Evolutionary conservation across 768 basidiomycete genomes (phyloP).

Genomic region (Auricularia cornea): DNA sequence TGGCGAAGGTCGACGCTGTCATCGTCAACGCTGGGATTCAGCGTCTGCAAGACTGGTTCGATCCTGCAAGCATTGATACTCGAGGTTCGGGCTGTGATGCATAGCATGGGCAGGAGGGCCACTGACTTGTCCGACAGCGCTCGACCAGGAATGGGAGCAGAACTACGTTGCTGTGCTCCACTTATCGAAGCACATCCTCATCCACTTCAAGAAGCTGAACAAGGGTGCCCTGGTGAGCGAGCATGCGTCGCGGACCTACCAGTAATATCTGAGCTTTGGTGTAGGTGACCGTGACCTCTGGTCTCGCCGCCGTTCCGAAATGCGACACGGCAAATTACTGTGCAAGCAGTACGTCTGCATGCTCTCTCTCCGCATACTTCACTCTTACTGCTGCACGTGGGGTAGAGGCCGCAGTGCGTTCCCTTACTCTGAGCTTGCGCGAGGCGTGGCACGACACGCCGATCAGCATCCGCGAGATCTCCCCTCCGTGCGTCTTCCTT

Average conservation of each 20-base stretch:
- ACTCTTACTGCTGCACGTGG: background rate
- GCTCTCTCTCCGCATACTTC: background rate
- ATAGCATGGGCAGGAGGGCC: no score
- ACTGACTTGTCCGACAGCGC: constrained; percentile 26
- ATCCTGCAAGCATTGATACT: constrained; percentile 32
- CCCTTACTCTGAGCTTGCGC: constrained; percentile 36
- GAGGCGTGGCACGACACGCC: constrained; percentile 40
- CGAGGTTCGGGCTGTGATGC: constrained; percentile 18
- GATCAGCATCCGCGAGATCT: constrained; percentile 46
- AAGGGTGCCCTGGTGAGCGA: constrained; percentile 24
- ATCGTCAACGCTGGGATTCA: constrained; percentile 49
- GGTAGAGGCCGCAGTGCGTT: background rate
- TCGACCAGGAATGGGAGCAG: constrained; percentile 40
- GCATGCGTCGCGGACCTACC: background rate
- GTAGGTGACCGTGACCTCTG: constrained; percentile 37
- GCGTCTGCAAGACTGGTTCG: constrained; percentile 38
- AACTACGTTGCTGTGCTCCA: constrained; percentile 48
- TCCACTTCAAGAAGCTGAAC: constrained; percentile 47
- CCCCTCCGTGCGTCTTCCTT: constrained; percentile 42
- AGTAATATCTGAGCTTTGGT: background rate
- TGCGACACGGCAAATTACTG: constrained; percentile 41
- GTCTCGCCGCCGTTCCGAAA: constrained; percentile 38
- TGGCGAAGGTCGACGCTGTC: constrained; percentile 44
- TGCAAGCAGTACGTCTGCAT: constrained; percentile 29
- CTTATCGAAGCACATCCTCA: constrained; percentile 40